Base-by-base conservation (phyloP, 768 basidiomycete genomes). In the Boletus rubropictus region DNA sequence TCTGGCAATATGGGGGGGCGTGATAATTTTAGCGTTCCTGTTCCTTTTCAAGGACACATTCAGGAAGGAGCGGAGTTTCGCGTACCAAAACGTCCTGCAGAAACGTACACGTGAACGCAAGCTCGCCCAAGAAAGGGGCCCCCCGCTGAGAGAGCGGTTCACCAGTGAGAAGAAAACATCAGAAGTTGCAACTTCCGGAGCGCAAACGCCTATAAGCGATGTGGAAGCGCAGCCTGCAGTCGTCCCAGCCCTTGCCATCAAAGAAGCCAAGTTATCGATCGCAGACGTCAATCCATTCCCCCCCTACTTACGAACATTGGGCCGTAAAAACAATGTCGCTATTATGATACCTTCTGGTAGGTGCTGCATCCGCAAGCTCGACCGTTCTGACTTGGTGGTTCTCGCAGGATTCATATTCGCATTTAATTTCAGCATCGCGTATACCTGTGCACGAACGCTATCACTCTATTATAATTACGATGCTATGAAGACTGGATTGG, bases 21-120 rank as follows among this genome's bases (percentile, higher is more conserved):
- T 73, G 12, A 78, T 75, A 46, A 70, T 79, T 47, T 32, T 78
- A 18, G 67, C 74, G 14, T 89, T 89, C 63, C 48, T 86, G 28
- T 61, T 83, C n/a, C 67, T 83, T 58, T 89, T 92, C 72, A 77
- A 76, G 45, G 90, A 96, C 59, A 91, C 89, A 0, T 94, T 88
- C 68, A 77, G 92, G 27, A 74, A 75, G 51, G 89, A 94, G 57
- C 81, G 93, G 31, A 93, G 90, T 47, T 65, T 86, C 14, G 74
- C 80, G 1, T 95, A 94, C 62, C 89, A 90, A 58, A 73, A 73
- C 8, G 78, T 83, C 0, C 63, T 88, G 40, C 75, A 72, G 52
- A 68, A 67, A 28, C 72, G 71, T 6, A 41, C 69, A 11, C 65
- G 62, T 15, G 62, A 61, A 17, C 55, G 46, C 24, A 52, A 50